A percentile compares a stretch with the other conserved stretches of the same genome.
Conservation (phyloP, 371 early-diverging fungal genomes). For the Entomophthora muscae region DNA sequence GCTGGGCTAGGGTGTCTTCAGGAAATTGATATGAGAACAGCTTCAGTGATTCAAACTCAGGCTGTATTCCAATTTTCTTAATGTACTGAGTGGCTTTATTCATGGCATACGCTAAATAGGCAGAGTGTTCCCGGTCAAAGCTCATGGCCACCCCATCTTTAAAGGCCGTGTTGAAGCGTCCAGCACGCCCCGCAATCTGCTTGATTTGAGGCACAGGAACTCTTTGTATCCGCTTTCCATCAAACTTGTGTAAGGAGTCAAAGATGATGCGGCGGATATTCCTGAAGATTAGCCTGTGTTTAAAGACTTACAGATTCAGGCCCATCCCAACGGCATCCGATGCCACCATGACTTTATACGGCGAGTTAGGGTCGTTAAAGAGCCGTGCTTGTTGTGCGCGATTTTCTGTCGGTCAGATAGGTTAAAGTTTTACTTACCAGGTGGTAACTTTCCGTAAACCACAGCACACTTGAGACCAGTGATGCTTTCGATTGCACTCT, state of each 20-base stretch:
- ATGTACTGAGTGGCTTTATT: neutral
- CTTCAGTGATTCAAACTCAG: neutral
- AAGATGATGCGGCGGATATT: slow-evolving; percentile 81
- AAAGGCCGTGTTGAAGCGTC: slow-evolving; percentile 55
- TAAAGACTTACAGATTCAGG: slow-evolving; percentile 52
- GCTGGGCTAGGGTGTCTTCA: neutral
- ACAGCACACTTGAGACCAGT: slow-evolving; percentile 74
- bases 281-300: slow-evolving; percentile 15
- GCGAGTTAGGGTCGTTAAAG: slow-evolving; percentile 73
- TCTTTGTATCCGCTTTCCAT: slow-evolving; percentile 31
- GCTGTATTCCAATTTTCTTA: slow-evolving; percentile 2
- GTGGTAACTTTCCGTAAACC: slow-evolving; percentile 83
- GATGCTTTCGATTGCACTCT: slow-evolving; percentile 46
- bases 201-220: slow-evolving; percentile 62
- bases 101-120: neutral
- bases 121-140: neutral
- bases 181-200: slow-evolving; percentile 93
- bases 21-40: slow-evolving; percentile 5
- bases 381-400: slow-evolving; percentile 71
- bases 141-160: neutral
- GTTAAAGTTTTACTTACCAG: slow-evolving; percentile 24
- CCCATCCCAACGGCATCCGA: slow-evolving; percentile 98
- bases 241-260: slow-evolving; percentile 49
- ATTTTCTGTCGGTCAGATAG: slow-evolving; percentile 31
- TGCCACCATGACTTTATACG: slow-evolving; percentile 73